These are phyloP conservation scores for Annona squamosa DNA, from an alignment of 164 flowering plant species.

Conservation along the genomic window DNA sequence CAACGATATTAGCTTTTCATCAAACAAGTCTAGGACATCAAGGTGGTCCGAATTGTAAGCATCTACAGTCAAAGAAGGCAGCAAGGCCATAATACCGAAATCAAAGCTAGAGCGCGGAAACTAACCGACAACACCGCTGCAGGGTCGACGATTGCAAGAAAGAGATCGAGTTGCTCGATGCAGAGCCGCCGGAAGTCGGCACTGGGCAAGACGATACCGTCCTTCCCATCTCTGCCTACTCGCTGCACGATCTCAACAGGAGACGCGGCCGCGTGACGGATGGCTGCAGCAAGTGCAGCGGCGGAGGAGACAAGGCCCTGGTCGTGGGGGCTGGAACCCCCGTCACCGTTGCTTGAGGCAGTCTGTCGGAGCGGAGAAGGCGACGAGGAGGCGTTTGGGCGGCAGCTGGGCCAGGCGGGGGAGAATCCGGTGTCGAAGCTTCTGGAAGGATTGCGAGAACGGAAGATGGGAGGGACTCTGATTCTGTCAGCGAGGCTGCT, in stretches of 20 bases:
- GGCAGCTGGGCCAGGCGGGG: neutral
- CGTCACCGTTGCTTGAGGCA: neutral
- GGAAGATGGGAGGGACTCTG: neutral
- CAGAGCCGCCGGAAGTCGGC: conserved; percentile 75
- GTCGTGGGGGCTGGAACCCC: neutral
- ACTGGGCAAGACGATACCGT: conserved; percentile 54
- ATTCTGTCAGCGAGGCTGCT: neutral
- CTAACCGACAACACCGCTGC: conserved; percentile 61
- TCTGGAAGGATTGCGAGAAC: neutral
- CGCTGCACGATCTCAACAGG: conserved; percentile 65
- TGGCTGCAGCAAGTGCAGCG: conserved; percentile 59
- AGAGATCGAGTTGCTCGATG: conserved; percentile 68
- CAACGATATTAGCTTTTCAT: too few relatives aligned
- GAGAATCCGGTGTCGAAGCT: neutral
- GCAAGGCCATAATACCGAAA: neutral
- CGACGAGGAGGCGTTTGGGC: neutral
- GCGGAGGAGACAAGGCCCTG: conserved; percentile 48
- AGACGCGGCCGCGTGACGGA: conserved; percentile 46
- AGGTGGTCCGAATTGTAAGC: too few relatives aligned
- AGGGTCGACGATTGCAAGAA: conserved; percentile 59
- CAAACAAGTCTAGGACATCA: too few relatives aligned
- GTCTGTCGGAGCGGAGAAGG: neutral
- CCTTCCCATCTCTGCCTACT: conserved; percentile 35
- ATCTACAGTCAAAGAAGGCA: too few relatives aligned
- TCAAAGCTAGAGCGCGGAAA: neutral